phyloP scores from a whole-genome alignment of 768 basidiomycete genomes.

The Tulasnella sp. region DNA sequence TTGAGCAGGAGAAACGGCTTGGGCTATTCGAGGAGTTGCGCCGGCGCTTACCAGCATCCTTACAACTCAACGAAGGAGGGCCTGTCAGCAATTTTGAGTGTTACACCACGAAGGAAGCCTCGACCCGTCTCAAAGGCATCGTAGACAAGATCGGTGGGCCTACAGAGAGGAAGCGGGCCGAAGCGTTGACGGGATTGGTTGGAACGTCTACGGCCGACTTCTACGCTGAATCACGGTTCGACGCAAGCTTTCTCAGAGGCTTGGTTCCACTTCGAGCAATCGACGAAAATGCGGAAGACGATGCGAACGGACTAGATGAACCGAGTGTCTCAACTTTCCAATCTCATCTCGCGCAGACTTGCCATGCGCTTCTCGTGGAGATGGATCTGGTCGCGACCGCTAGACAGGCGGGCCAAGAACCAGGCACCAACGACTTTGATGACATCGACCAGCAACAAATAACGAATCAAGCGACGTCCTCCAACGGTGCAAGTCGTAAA shows the following conservation, averaged over 20 bases:
- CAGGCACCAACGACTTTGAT: not conserved
- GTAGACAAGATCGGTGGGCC: conserved; percentile 69
- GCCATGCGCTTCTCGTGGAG: conserved; percentile 39
- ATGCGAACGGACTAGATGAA: not conserved
- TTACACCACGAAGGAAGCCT: conserved; percentile 74
- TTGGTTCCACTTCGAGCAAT: conserved; percentile 48
- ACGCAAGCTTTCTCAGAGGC: conserved; percentile 37
- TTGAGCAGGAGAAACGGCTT: conserved; percentile 60
- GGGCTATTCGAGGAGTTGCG: conserved; percentile 52
- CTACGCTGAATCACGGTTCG: conserved; percentile 55
- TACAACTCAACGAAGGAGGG: not conserved
- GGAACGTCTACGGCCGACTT: conserved; percentile 35
- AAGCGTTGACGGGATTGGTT: conserved; percentile 42
- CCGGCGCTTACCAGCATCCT: conserved; percentile 28
- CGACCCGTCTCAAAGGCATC: conserved; percentile 60
- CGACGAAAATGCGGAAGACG: conserved; percentile 13
- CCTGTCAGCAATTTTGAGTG: conserved; percentile 45
- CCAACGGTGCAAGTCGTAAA: not conserved
- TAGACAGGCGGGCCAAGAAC: not conserved
- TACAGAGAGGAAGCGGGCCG: conserved; percentile 50
- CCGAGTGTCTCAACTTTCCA: conserved; percentile 32
- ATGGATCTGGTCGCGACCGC: not conserved
- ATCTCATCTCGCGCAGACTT: conserved; percentile 39
- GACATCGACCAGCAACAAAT: not conserved
- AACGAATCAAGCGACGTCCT: too few species aligned